Base-by-base conservation (phyloP, 2,329 filamentous ascomycete species). In the Emergomyces pasteurianus region DNA sequence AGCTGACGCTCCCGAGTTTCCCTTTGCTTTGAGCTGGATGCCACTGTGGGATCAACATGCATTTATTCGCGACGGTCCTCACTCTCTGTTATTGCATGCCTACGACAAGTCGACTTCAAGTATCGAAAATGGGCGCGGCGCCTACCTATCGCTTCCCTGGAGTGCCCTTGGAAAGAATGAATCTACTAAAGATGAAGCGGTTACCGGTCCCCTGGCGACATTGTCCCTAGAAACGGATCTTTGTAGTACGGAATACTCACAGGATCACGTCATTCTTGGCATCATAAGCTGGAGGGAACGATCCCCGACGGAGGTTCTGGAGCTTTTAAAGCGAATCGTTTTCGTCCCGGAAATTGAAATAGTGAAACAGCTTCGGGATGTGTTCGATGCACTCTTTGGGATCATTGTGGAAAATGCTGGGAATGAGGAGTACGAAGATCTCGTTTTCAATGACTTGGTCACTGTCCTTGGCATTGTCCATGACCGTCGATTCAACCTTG, bases 301-400 rank as follows among this genome's bases (percentile, higher is more conserved):
- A 47, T 80, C 86, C 0, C 82, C 86, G 53, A 85, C 86, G 34
- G 85, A 92, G 42, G 80, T 97, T 1, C 80, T 89, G 0, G 81
- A 85, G 28, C 78, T 95, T 0, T 77, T 99, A 49, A 88, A 88
- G 70, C 86, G 92, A 66, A 83, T 97, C 56, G 86, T 92, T 23
- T 97, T 97, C 66, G 92, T 99, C 0, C 89, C 94, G 0, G 94
- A 99, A 72, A 96, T 97, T 60, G 95, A 99, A 74, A 89, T 99
- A 40, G 94, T 99, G 64, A 99, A 97, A 77, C 82, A 97, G 49
- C 78, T 97, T 8, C 88, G 84, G 64, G 88, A 95, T 67, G 91
- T 97, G 0, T 87, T 99, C 59, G 90, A 96, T 72, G 85, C 90
- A 0, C 82, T 99, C 0, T 99, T 99, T 70, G 88, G 90, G 6